Percentiles rank a stretch among this genome's conserved stretches.
phyloP scores from a whole-genome alignment of 495 filamentous ascomycete species.

The Friedmanniomyces endolithicus region DNA sequence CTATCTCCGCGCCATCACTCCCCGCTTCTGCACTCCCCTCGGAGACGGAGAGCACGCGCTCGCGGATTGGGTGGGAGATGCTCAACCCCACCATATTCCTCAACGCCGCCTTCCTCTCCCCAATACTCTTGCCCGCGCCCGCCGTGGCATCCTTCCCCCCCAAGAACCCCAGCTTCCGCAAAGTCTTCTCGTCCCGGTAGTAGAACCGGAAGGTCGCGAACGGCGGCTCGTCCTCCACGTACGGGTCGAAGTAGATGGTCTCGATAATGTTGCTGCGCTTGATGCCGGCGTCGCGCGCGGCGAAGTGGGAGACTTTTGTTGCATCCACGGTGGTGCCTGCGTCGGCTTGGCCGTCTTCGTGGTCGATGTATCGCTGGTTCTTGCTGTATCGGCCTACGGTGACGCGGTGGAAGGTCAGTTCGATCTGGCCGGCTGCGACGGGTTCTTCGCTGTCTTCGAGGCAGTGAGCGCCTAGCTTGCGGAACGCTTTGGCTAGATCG shows the following conservation, averaged over 20 bases:
- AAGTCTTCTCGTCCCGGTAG: slow-evolving; percentile 4
- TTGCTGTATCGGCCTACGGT: slow-evolving; percentile 3
- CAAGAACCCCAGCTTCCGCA: slow-evolving; percentile 1
- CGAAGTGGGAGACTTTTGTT: slow-evolving; percentile 18
- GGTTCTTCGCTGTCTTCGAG: slow-evolving; percentile 14
- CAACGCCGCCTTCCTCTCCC: background rate
- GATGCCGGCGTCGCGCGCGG: background rate
- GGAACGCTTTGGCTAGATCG: slow-evolving; percentile 16
- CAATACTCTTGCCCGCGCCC: background rate
- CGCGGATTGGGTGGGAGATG: background rate
- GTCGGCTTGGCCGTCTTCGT: background rate
- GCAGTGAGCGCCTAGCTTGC: background rate
- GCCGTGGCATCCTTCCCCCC: background rate
- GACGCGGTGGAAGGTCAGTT: slow-evolving; percentile 21
- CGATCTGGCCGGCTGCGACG: slow-evolving; percentile 22
- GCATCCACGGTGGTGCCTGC: background rate
- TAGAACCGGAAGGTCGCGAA: slow-evolving; percentile 13
- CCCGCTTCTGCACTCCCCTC: background rate
- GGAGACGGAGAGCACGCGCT: background rate
- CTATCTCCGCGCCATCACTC: background rate
- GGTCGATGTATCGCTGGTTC: background rate
- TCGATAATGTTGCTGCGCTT: background rate
- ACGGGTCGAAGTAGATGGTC: background rate
- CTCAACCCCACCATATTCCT: background rate
- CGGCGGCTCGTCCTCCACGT: background rate